These are phyloP conservation scores for Stemphylium lycopersici DNA, from an alignment of 2,329 filamentous ascomycete species.

Conservation along the genomic window DNA sequence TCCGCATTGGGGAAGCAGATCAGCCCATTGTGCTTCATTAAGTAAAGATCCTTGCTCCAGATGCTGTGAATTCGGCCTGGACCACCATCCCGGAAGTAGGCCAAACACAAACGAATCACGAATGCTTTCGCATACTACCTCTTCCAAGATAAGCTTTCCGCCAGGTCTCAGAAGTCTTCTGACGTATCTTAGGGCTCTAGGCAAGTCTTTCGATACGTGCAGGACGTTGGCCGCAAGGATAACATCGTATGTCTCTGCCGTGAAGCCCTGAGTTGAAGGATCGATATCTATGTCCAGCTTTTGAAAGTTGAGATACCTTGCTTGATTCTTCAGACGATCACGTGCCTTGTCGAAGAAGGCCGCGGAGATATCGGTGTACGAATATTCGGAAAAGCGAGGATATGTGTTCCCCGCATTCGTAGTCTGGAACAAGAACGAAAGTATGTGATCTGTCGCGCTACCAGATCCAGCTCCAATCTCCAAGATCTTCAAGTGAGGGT, in stretches of 20 bases:
- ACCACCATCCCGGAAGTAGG: constrained; percentile 30
- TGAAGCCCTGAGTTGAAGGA: constrained; percentile 20
- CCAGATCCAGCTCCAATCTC: neutral
- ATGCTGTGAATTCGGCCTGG: neutral
- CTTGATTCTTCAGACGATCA: neutral
- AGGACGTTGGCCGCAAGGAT: constrained; percentile 42
- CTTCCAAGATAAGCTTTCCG: constrained; percentile 27
- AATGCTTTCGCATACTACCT: constrained; percentile 4
- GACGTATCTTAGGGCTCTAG: constrained; percentile 15
- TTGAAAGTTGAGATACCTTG: neutral
- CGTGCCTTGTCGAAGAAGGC: neutral
- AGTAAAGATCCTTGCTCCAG: neutral
- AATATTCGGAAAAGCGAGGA: neutral
- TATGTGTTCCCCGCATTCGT: no score
- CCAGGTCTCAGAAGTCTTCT: constrained; percentile 25
- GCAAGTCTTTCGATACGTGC: constrained; percentile 18
- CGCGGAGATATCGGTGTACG: neutral
- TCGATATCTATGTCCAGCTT: constrained; percentile 16
- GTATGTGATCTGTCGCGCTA: neutral
- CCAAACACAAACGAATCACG: constrained; percentile 14
- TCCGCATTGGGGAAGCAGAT: constrained; percentile 35
- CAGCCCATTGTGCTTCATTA: constrained; percentile 34
- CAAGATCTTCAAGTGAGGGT: neutral
- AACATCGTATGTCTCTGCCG: constrained; percentile 18
- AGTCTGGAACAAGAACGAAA: neutral